Conservation (phyloP, 202 grass and related monocot genomes). For the Dendrocalamus latiflorus region DNA sequence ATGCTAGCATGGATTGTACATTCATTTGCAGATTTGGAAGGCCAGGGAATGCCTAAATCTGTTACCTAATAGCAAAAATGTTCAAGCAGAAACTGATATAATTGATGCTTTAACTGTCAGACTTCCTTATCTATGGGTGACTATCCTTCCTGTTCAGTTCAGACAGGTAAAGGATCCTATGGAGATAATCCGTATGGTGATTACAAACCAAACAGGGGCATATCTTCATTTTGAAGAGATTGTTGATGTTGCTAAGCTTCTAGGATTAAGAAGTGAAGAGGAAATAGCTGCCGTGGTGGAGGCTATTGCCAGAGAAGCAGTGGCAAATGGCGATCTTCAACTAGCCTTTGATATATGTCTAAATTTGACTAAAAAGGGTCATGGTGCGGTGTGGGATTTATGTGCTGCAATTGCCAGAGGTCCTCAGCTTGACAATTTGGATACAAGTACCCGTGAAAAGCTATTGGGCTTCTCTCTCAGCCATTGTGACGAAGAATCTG, state of each 20-base stretch:
- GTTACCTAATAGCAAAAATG: too few relatives aligned
- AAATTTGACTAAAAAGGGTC: slow-evolving; percentile 63
- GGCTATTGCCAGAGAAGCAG: slow-evolving; percentile 88
- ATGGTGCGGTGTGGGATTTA: slow-evolving; percentile 79
- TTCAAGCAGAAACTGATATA: too few relatives aligned
- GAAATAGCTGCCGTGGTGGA: slow-evolving; percentile 82
- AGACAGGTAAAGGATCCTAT: slow-evolving; percentile 86
- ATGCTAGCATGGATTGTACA: too few relatives aligned
- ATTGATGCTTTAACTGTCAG: slow-evolving; percentile 63
- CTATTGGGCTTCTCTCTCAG: slow-evolving; percentile 80
- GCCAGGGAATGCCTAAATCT: too few relatives aligned
- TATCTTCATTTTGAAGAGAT: slow-evolving; percentile 97
- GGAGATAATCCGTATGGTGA: slow-evolving; percentile 77
- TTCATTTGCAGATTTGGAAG: too few relatives aligned
- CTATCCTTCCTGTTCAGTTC: slow-evolving; percentile 93
- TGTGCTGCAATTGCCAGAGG: slow-evolving; percentile 88
- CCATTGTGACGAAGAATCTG: slow-evolving; percentile 78
- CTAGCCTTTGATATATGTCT: slow-evolving; percentile 92
- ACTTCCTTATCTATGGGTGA: slow-evolving; percentile 84
- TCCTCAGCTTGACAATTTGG: slow-evolving; percentile 75
- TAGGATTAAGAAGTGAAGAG: slow-evolving; percentile 80
- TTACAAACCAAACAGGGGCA: slow-evolving; percentile 71
- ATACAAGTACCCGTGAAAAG: slow-evolving; percentile 60
- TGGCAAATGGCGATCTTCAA: slow-evolving; percentile 77
- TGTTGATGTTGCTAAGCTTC: slow-evolving; percentile 79